Percentiles rank a stretch among this genome's conserved stretches.
These are phyloP conservation scores for Oryza rufipogon DNA, from an alignment of 176 grass and related monocot genomes.

Conservation along the genomic window DNA sequence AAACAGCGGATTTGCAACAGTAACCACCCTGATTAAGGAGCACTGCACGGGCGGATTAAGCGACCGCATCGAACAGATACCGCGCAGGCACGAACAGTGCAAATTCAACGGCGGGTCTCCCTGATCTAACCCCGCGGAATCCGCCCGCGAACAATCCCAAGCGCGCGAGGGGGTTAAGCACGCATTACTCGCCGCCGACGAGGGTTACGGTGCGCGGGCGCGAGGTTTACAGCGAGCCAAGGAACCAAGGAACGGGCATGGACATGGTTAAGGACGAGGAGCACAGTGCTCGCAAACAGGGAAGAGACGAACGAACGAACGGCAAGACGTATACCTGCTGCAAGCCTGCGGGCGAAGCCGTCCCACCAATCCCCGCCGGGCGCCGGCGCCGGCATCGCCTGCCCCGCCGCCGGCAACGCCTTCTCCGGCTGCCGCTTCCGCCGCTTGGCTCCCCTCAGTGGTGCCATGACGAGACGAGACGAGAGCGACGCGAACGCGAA, in stretches of 20 bases:
- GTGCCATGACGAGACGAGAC: slow-evolving; percentile 52
- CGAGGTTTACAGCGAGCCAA: slow-evolving; percentile 20
- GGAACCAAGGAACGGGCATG: slow-evolving; percentile 8
- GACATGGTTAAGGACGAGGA: slow-evolving; percentile 19
- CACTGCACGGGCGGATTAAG: slow-evolving; percentile 28
- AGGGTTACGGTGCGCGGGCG: not conserved
- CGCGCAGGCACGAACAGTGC: slow-evolving; percentile 25
- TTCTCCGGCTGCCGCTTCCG: slow-evolving; percentile 52
- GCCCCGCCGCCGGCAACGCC: slow-evolving; percentile 33
- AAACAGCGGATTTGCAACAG: slow-evolving; percentile 42
- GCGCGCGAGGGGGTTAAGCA: slow-evolving; percentile 13
- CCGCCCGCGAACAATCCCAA: slow-evolving; percentile 32
- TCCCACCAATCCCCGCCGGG: slow-evolving; percentile 71
- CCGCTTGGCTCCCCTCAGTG: slow-evolving; percentile 65
- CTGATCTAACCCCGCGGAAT: slow-evolving; percentile 48
- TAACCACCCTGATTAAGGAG: slow-evolving; percentile 39
- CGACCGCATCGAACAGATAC: not conserved
- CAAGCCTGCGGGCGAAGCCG: slow-evolving; percentile 68
- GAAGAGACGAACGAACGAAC: not conserved
- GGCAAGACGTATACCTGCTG: slow-evolving; percentile 54
- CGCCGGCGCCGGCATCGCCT: slow-evolving; percentile 36
- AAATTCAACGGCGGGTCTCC: slow-evolving; percentile 46
- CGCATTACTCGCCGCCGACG: slow-evolving; percentile 36
- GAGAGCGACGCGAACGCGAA: slow-evolving; percentile 1
- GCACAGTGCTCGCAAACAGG: slow-evolving; percentile 27